Conservation (phyloP, 257 asterid species). For the Capsicum baccatum region DNA sequence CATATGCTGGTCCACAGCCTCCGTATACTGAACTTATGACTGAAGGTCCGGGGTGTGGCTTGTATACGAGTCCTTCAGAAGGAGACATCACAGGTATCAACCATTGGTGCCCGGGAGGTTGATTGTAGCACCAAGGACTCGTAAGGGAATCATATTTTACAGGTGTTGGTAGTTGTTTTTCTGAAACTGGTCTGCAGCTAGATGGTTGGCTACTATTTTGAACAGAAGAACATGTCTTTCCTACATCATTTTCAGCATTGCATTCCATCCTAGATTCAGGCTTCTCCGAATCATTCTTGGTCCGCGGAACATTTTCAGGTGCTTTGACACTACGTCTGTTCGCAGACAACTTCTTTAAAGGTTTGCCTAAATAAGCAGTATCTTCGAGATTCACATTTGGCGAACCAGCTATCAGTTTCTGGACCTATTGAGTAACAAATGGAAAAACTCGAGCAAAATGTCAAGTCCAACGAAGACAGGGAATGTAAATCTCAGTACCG, state of each 20-base stretch:
- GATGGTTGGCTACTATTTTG: constrained; percentile 48
- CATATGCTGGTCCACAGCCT: constrained; percentile 49
- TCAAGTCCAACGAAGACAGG: neutral
- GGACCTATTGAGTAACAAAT: constrained; percentile 58
- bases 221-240: constrained; percentile 50
- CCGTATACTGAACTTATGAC: constrained; percentile 45
- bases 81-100: constrained; percentile 90
- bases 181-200: constrained; percentile 34
- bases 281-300: constrained; percentile 42
- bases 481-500: neutral
- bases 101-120: constrained; percentile 75
- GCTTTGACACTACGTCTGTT: constrained; percentile 52
- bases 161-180: constrained; percentile 40
- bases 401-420: constrained; percentile 68
- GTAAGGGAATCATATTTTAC: constrained; percentile 38
- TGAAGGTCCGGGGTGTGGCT: constrained; percentile 73
- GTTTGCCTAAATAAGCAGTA: constrained; percentile 43
- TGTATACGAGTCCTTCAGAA: constrained; percentile 85
- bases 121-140: constrained; percentile 50
- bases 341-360: constrained; percentile 48
- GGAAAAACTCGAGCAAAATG: constrained; percentile 14
- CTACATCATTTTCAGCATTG: constrained; percentile 66
- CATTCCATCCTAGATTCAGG: constrained; percentile 56
- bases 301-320: constrained; percentile 40
- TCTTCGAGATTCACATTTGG: constrained; percentile 67